These are phyloP conservation scores for Metschnikowia henanensis DNA, from an alignment of 805 yeast species.

Conservation along the genomic window DNA sequence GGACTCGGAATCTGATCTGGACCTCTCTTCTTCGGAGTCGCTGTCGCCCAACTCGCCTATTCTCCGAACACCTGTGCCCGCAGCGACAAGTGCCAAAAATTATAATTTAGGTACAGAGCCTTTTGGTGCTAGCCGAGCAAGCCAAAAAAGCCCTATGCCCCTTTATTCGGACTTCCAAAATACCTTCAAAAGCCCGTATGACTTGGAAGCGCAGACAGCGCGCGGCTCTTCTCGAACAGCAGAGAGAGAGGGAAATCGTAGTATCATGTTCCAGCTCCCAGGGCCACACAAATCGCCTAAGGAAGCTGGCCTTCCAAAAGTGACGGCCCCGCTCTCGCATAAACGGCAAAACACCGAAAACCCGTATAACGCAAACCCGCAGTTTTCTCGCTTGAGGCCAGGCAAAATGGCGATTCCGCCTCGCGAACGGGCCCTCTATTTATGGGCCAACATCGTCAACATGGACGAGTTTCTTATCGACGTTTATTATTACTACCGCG, in stretches of 20 bases:
- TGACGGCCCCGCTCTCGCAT: not conserved
- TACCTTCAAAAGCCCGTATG: not conserved
- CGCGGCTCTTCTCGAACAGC: not conserved
- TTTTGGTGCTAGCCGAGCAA: not conserved
- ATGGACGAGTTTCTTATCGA: constrained; percentile 84
- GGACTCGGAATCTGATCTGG: constrained; percentile 38
- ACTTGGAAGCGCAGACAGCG: not conserved
- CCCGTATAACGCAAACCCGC: not conserved
- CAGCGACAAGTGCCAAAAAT: not conserved
- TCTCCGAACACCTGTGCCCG: not conserved
- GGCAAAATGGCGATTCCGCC: constrained; percentile 35
- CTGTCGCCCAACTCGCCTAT: constrained; percentile 21
- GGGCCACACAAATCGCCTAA: not conserved
- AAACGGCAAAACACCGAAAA: not conserved
- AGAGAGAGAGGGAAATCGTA: not conserved
- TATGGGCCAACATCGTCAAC: constrained; percentile 96
- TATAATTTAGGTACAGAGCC: not conserved
- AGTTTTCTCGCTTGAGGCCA: constrained; percentile 5
- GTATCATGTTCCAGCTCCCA: constrained; percentile 14
- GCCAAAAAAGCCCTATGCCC: not conserved
- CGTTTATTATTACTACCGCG: constrained; percentile 79
- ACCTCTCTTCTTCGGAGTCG: constrained; percentile 25
- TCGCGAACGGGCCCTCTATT: constrained; percentile 81
- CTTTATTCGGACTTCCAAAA: not conserved
- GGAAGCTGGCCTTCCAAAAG: constrained; percentile 3